Evolutionary conservation across 257 asterid species (phyloP).

Genomic region (Nicotiana tabacum): DNA sequence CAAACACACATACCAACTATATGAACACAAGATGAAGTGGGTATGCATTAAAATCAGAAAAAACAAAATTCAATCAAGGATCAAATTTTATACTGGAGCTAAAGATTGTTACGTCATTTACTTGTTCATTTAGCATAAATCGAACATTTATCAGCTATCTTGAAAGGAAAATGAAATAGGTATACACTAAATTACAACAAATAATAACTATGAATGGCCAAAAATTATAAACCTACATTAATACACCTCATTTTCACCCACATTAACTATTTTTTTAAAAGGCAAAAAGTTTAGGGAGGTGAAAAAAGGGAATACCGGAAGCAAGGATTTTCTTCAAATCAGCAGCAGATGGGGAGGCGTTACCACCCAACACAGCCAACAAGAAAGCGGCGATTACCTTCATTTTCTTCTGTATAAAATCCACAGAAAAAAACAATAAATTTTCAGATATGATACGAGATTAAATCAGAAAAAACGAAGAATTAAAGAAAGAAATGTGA

Average conservation of each 20-base stretch:
- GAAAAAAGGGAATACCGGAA: not conserved
- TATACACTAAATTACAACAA: too few relatives aligned
- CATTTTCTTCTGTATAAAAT: not conserved
- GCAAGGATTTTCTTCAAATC: conserved; percentile 16
- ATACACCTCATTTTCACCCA: not conserved
- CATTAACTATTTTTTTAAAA: not conserved
- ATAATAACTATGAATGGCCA: too few relatives aligned
- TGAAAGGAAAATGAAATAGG: too few relatives aligned
- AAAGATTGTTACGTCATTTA: too few relatives aligned
- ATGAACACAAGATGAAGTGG: too few relatives aligned
- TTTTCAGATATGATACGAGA: not conserved
- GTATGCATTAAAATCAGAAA: too few relatives aligned
- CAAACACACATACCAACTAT: too few relatives aligned
- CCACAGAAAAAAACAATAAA: not conserved
- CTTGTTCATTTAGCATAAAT: too few relatives aligned
- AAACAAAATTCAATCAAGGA: too few relatives aligned
- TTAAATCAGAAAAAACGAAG: not conserved
- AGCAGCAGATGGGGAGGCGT: not conserved
- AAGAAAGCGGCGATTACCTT: conserved; percentile 17
- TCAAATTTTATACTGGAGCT: too few relatives aligned
- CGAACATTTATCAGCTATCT: too few relatives aligned
- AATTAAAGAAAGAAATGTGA: not conserved
- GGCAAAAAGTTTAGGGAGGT: not conserved
- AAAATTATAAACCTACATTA: too few relatives aligned
- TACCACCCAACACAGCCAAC: conserved; percentile 16